These are phyloP conservation scores for Leccinum aurantiacum DNA, from an alignment of 768 basidiomycete genomes.

Conservation along the genomic window DNA sequence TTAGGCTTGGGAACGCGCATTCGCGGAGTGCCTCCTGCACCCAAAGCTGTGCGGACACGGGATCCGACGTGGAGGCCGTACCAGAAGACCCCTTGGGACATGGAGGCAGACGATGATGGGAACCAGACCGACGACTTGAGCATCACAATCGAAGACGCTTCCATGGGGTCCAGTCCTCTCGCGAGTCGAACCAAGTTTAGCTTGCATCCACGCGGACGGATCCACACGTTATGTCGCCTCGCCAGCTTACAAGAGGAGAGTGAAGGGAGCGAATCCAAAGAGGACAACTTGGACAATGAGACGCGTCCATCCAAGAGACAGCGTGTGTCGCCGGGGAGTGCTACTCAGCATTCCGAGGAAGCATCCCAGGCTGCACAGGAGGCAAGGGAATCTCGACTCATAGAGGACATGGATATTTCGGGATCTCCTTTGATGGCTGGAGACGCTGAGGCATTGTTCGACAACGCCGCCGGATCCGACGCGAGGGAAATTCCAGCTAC, in stretches of 20 bases:
- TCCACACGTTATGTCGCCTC: slow-evolving; percentile 12
- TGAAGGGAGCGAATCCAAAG: slow-evolving; percentile 20
- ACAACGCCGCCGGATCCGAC: background rate
- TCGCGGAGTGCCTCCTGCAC: slow-evolving; percentile 32
- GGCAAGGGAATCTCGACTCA: slow-evolving; percentile 17
- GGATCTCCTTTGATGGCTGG: slow-evolving; percentile 22
- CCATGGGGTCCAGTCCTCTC: slow-evolving; percentile 29
- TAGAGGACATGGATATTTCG: slow-evolving; percentile 30
- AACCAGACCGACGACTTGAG: slow-evolving; percentile 8
- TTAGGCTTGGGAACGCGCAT: slow-evolving; percentile 6
- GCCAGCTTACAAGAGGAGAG: slow-evolving; percentile 30
- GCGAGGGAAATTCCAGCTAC: background rate
- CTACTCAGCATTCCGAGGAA: background rate
- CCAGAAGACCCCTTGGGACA: slow-evolving; percentile 26
- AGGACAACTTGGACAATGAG: slow-evolving; percentile 8
- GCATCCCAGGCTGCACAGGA: background rate
- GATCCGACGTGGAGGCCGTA: slow-evolving; percentile 17
- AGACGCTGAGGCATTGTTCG: slow-evolving; percentile 1
- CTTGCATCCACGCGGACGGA: slow-evolving; percentile 8
- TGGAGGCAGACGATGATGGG: slow-evolving; percentile 19
- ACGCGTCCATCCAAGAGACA: slow-evolving; percentile 25
- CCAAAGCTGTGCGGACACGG: slow-evolving; percentile 29
- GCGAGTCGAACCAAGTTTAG: slow-evolving; percentile 18
- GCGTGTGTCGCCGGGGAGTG: slow-evolving; percentile 5
- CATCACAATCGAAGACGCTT: slow-evolving; percentile 17